Conservation (phyloP, 306 rosid species). For the Amphicarpaea edgeworthii region DNA sequence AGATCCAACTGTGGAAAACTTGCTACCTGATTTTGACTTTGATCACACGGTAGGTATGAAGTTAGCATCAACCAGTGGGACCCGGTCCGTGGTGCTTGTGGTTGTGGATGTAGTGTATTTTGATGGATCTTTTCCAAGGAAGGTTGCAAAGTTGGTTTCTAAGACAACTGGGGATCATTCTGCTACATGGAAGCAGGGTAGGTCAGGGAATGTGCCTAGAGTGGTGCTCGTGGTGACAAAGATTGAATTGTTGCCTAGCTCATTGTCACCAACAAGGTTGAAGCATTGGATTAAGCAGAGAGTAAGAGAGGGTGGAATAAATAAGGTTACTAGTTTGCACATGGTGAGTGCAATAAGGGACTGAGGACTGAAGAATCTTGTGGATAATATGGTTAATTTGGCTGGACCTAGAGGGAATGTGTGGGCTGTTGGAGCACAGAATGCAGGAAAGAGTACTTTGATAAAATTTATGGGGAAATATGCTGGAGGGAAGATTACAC, state of each 20-base stretch:
- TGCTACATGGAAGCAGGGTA: conserved; percentile 82
- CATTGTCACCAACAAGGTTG: conserved; percentile 75
- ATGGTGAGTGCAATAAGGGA: conserved; percentile 83
- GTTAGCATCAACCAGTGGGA: conserved; percentile 62
- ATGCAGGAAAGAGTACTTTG: conserved; percentile 95
- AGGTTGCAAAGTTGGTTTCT: conserved; percentile 78
- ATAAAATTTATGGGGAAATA: conserved; percentile 78
- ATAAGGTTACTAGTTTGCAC: conserved; percentile 87
- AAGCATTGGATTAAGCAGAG: conserved; percentile 94
- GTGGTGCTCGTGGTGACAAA: conserved; percentile 86
- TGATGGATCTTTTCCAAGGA: conserved; percentile 87
- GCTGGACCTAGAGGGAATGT: conserved; percentile 90
- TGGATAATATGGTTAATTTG: conserved; percentile 67
- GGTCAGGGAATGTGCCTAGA: conserved; percentile 88
- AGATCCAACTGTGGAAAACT: conserved; percentile 81
- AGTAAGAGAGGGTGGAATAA: conserved; percentile 85
- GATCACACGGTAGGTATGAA: conserved; percentile 85
- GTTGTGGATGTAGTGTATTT: conserved; percentile 88
- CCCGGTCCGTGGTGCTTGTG: conserved; percentile 82
- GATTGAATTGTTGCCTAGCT: conserved; percentile 76
- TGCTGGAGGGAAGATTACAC: conserved; percentile 71
- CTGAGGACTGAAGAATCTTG: conserved; percentile 90
- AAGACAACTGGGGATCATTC: conserved; percentile 72
- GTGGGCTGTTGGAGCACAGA: conserved; percentile 96
- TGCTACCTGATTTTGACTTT: conserved; percentile 90